These are phyloP conservation scores for Ophiostoma populinum DNA, from an alignment of 2,329 filamentous ascomycete genomes.

Conservation along the genomic window DNA sequence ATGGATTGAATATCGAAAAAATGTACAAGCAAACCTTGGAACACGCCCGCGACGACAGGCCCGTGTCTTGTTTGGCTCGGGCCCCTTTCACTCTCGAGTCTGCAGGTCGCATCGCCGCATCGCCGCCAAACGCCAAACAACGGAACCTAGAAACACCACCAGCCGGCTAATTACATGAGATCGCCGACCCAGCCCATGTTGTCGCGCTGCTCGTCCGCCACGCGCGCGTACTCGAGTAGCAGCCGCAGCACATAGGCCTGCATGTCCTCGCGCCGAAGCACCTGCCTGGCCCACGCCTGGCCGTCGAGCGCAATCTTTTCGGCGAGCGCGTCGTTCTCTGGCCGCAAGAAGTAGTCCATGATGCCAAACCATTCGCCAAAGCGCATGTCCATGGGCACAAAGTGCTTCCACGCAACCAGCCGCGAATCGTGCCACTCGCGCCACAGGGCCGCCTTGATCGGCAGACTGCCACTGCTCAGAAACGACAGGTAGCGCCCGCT, in stretches of 20 bases:
- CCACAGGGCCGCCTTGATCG: constrained; percentile 64
- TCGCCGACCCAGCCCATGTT: constrained; percentile 39
- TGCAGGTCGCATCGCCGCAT: background rate
- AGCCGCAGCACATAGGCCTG: constrained; percentile 50
- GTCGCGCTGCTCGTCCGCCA: constrained; percentile 33
- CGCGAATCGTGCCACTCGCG: constrained; percentile 67
- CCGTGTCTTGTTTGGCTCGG: too few relatives aligned
- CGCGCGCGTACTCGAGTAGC: constrained; percentile 43
- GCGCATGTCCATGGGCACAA: constrained; percentile 61
- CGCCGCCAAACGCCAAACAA: background rate
- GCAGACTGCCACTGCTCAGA: constrained; percentile 49
- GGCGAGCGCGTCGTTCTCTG: constrained; percentile 35
- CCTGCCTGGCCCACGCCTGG: constrained; percentile 50
- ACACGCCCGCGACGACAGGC: too few relatives aligned
- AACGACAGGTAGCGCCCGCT: constrained; percentile 54
- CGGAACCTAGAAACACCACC: too few relatives aligned
- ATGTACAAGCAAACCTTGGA: too few relatives aligned
- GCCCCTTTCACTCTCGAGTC: too few relatives aligned
- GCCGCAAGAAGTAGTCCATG: constrained; percentile 55
- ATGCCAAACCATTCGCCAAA: constrained; percentile 57
- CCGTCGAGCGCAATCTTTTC: constrained; percentile 47
- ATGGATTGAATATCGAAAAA: too few relatives aligned
- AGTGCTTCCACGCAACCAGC: constrained; percentile 62
- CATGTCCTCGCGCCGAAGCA: constrained; percentile 57
- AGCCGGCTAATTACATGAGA: constrained; percentile 15